Evolutionary conservation across 2,329 filamentous ascomycete genomes (phyloP).

Genomic region (Fusarium ramigenum): DNA sequence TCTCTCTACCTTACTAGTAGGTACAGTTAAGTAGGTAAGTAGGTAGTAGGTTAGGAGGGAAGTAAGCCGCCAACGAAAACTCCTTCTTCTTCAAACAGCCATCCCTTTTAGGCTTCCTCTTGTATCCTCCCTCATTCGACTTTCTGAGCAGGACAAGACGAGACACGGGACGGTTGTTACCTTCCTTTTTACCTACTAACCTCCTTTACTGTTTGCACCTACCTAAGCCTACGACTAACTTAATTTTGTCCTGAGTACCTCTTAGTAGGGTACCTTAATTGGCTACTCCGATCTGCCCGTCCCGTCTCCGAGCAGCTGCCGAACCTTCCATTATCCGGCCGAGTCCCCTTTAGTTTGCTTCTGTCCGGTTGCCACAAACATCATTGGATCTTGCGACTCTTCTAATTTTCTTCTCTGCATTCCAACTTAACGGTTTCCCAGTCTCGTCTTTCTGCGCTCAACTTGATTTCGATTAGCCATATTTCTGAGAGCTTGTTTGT

Average conservation of each 20-base stretch:
- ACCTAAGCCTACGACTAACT: neutral
- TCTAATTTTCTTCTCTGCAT: constrained; percentile 19
- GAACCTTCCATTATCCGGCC: constrained; percentile 35
- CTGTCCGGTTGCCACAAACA: constrained; percentile 20
- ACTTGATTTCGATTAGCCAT: constrained; percentile 2
- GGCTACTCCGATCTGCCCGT: neutral
- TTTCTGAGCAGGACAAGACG: neutral
- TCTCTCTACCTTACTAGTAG: neutral
- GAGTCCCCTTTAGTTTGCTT: constrained; percentile 37
- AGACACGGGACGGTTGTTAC: neutral
- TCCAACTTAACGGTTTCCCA: constrained; percentile 16
- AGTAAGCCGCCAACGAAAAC: constrained; percentile 8
- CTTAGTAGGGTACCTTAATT: neutral
- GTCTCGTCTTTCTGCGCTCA: neutral
- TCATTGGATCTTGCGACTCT: constrained; percentile 24
- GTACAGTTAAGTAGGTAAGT: neutral
- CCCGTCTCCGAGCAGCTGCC: constrained; percentile 23
- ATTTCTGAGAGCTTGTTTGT: neutral
- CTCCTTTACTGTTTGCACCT: neutral
- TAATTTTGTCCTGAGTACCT: neutral
- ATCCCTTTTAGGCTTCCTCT: constrained; percentile 13
- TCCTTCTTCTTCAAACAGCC: constrained; percentile 24
- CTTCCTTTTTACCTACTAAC: neutral
- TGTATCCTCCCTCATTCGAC: neutral
- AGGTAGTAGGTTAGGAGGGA: neutral